phyloP scores from a whole-genome alignment of 1,139 yeast species.

The Debaryomycetaceae sp. region DNA sequence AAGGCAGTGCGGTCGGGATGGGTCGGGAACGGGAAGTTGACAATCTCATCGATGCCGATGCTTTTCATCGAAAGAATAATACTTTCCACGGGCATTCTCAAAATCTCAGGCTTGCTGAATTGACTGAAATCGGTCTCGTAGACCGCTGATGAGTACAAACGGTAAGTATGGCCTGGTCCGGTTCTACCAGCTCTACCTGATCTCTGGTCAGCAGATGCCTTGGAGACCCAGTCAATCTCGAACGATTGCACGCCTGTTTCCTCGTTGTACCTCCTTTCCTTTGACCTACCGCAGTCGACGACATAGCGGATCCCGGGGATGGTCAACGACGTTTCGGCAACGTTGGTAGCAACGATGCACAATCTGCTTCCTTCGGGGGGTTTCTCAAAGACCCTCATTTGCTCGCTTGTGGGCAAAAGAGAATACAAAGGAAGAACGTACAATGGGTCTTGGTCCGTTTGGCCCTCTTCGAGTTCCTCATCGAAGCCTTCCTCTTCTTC shows the following conservation, averaged over 20 bases:
- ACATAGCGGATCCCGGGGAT: slow-evolving; percentile 95
- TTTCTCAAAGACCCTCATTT: slow-evolving; percentile 83
- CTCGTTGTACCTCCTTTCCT: slow-evolving; percentile 79
- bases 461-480: slow-evolving; percentile 70
- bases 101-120: slow-evolving; percentile 83
- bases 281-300: slow-evolving; percentile 91
- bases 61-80: slow-evolving; percentile 91
- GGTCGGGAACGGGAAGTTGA: slow-evolving; percentile 95
- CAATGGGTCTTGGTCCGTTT: slow-evolving; percentile 74
- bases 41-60: slow-evolving; percentile 90
- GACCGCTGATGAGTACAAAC: slow-evolving; percentile 92
- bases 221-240: slow-evolving; percentile 88
- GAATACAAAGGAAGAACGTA: slow-evolving; percentile 92
- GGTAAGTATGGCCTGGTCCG: slow-evolving; percentile 97
- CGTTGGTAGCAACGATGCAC: slow-evolving; percentile 94
- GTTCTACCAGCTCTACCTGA: slow-evolving; percentile 99
- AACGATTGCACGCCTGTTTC: slow-evolving; percentile 90
- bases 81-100: slow-evolving; percentile 95
- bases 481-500: slow-evolving; percentile 91
- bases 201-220: slow-evolving; percentile 95
- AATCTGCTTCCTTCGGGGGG: slow-evolving; percentile 85
- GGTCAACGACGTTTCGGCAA: slow-evolving; percentile 95
- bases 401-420: slow-evolving; percentile 85
- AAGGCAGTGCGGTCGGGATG: slow-evolving; percentile 72
- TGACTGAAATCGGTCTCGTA: slow-evolving; percentile 81